Evolutionary conservation across 768 basidiomycete species (phyloP), one percentile per base, ranked within the genome.

Genomic region (Serendipita sp.): DNA sequence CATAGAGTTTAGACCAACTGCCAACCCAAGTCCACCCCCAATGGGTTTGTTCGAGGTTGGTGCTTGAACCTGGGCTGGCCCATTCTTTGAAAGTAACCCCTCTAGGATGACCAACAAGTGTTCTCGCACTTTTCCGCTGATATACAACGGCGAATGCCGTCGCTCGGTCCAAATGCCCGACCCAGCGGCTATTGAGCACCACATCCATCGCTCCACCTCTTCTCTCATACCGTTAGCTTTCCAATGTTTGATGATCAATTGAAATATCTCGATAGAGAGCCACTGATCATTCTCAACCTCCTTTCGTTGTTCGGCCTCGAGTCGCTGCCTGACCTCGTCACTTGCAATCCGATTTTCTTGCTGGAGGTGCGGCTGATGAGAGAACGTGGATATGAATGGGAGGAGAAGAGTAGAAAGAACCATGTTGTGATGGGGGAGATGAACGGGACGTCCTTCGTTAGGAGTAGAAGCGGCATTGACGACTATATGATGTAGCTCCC

Each of bases 181-280:
- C 4, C 75, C 70, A 0, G 81, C 81, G 7, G 84, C 84, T 65
- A 79, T 80, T 66, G 82, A 81, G 68, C 85, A 88, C 87, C 87
- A 90, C 31, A 84, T 65, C 66, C 78, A 81, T 26, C 86, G 80
- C 64, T 82, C 81, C 9, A 84, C 73, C 61, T 77, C 79, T 24
- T 71, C 74, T 66, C 78, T 69, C 24, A 42, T 75, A 65, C 33
- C 56, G 56, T 22, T 38, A 60, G 17, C 13, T 34, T 44, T 24
- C 85, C 86, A 89, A 7, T 80, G 77, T 66, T 77, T 81, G 13
- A 76, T 71, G 33, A 81, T 69, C 24, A 80, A 69, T 63, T 86
- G 83, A 65, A 86, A 87, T 0, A 79, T 72, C 61, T 86, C 85
- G 16, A 84, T 70, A 0, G 85, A 79, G 16, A 75, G 72, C 66